Evolutionary conservation across 2,329 filamentous ascomycete genomes (phyloP).

Genomic region (Grosmannia penicillata): DNA sequence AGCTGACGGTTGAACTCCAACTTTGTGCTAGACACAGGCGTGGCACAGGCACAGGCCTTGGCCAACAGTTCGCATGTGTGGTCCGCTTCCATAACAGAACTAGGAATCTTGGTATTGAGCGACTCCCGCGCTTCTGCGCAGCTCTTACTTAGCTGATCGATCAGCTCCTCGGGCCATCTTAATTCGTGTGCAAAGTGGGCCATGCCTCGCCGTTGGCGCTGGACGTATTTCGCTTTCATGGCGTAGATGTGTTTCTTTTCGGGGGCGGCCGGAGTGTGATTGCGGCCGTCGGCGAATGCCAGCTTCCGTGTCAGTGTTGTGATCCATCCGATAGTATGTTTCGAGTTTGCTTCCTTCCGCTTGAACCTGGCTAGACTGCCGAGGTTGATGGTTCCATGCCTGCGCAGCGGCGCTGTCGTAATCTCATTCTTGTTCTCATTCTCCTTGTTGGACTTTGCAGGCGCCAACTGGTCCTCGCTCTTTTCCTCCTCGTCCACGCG

Average conservation of each 20-base stretch:
- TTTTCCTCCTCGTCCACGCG: conserved; percentile 4
- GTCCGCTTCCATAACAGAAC: conserved; percentile 9
- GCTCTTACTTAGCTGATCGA: not conserved
- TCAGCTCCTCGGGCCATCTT: conserved; percentile 39
- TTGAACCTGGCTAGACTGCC: not conserved
- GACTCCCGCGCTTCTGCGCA: conserved; percentile 11
- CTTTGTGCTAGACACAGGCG: conserved; percentile 8
- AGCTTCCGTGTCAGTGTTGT: conserved; percentile 41
- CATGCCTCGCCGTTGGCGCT: conserved; percentile 45
- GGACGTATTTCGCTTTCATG: conserved; percentile 38
- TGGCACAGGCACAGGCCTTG: no score
- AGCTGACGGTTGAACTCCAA: conserved; percentile 16
- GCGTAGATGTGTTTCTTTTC: conserved; percentile 24
- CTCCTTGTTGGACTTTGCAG: not conserved
- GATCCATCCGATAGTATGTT: conserved; percentile 33
- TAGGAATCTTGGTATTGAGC: conserved; percentile 23
- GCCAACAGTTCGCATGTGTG: not conserved
- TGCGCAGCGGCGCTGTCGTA: not conserved
- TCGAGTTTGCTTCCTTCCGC: conserved; percentile 16
- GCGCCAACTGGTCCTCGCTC: no score
- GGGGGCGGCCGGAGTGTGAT: conserved; percentile 12
- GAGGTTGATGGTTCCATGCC: not conserved
- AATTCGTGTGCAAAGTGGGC: conserved; percentile 49
- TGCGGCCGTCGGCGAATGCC: conserved; percentile 19
- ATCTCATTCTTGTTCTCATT: not conserved